These are phyloP conservation scores for Polytolypa hystricis DNA, from an alignment of 2,329 filamentous ascomycete species.

Conservation along the genomic window DNA sequence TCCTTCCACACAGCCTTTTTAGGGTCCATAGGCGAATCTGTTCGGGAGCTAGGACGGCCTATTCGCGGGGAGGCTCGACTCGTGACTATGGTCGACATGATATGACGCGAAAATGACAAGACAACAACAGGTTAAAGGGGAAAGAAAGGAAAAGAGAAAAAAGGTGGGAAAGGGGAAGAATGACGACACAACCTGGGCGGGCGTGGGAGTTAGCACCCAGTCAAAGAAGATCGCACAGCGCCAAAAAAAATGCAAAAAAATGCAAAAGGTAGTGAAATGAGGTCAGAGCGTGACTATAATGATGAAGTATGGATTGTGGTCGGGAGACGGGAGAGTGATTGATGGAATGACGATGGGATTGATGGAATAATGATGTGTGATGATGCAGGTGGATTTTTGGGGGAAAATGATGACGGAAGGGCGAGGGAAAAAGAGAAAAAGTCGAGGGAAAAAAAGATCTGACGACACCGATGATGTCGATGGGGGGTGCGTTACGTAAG, in stretches of 20 bases:
- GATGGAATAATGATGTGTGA: slow-evolving; percentile 1
- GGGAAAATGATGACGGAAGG: slow-evolving; percentile 10
- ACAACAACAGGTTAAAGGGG: slow-evolving; percentile 28
- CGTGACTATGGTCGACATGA: slow-evolving; percentile 33
- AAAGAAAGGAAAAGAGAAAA: neutral
- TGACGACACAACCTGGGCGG: neutral
- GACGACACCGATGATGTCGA: slow-evolving; percentile 16
- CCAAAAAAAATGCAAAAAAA: slow-evolving; percentile 3
- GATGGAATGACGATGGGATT: neutral
- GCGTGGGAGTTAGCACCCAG: slow-evolving; percentile 8
- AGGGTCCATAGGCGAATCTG: slow-evolving; percentile 33
- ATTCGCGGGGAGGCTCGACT: slow-evolving; percentile 23
- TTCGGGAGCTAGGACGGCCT: slow-evolving; percentile 20
- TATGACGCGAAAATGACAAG: slow-evolving; percentile 5
- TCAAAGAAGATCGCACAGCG: slow-evolving; percentile 10
- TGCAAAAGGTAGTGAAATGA: slow-evolving; percentile 5
- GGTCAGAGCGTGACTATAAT: slow-evolving; percentile 2
- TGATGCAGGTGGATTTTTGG: slow-evolving; percentile 8
- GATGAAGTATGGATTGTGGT: slow-evolving; percentile 9
- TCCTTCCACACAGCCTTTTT: slow-evolving; percentile 29
- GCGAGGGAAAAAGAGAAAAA: slow-evolving; percentile 10
- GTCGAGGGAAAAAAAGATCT: slow-evolving; percentile 12
- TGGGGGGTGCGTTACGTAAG: slow-evolving; percentile 6
- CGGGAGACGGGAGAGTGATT: neutral
- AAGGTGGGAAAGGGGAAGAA: neutral